These are phyloP conservation scores for Verbena officinalis DNA, from an alignment of 257 asterid genomes.

Conservation along the genomic window DNA sequence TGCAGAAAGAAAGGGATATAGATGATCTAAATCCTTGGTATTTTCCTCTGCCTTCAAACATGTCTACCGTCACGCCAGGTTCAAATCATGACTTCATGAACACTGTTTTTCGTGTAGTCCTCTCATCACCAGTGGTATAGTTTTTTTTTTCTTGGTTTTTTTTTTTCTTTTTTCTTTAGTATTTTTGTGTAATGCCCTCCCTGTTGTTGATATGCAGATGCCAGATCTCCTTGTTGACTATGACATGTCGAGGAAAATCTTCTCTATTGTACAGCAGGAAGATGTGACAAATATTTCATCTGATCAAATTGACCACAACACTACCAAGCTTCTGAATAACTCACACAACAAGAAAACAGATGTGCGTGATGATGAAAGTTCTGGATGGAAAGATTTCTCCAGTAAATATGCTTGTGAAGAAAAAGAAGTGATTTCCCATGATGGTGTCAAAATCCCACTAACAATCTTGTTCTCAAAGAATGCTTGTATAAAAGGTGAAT, in stretches of 20 bases:
- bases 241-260: conserved; percentile 65
- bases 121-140: conserved; percentile 88
- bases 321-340: conserved; percentile 27
- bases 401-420: conserved; percentile 61
- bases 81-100: conserved; percentile 81
- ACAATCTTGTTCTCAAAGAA: conserved; percentile 65
- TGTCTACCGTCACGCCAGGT: conserved; percentile 71
- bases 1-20: conserved; percentile 60
- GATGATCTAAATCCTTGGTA: conserved; percentile 83
- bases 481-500: conserved; percentile 56
- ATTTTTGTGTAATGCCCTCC: too few species aligned
- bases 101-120: conserved; percentile 69
- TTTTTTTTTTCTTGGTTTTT: too few species aligned
- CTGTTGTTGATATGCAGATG: conserved; percentile 51
- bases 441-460: conserved; percentile 74
- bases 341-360: conserved; percentile 29
- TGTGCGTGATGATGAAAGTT: conserved; percentile 31
- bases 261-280: conserved; percentile 73
- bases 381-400: conserved; percentile 51
- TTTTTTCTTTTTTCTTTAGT: too few species aligned
- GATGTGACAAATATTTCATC: conserved; percentile 47
- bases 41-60: conserved; percentile 79
- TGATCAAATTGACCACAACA: conserved; percentile 20
- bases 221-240: conserved; percentile 92
- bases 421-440: conserved; percentile 70